Evolutionary conservation across 169 alveolate genomes (phyloP).

Genomic region (Cryptosporidium meleagridis): DNA sequence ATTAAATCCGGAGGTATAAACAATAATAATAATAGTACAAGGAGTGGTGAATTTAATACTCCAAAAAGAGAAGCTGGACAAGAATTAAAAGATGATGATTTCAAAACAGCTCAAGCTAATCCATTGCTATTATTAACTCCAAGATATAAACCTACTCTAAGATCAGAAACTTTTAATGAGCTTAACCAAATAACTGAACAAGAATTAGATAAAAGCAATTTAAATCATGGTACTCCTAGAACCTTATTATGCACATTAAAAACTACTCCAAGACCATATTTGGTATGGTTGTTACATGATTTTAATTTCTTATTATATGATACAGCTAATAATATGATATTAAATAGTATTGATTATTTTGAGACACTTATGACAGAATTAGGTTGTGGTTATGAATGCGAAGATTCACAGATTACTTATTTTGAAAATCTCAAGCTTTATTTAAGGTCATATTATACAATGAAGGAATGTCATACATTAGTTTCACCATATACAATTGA

Average conservation of each 20-base stretch:
- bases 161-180: constrained; percentile 24
- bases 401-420: constrained; percentile 21
- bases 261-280: constrained; percentile 66
- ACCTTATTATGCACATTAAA: constrained; percentile 47
- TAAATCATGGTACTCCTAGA: constrained; percentile 5
- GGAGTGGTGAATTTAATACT: background rate
- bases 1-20: background rate
- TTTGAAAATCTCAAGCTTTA: constrained; percentile 48
- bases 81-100: background rate
- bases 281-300: constrained; percentile 59
- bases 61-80: background rate
- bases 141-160: constrained; percentile 58
- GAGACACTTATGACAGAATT: constrained; percentile 66
- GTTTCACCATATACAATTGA: constrained; percentile 47
- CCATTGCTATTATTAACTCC: constrained; percentile 60
- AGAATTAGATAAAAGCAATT: background rate
- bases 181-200: background rate
- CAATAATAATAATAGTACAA: background rate
- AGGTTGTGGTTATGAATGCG: constrained; percentile 69
- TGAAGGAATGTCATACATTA: constrained; percentile 70
- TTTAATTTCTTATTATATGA: constrained; percentile 64
- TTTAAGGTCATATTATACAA: constrained; percentile 43
- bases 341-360: constrained; percentile 62
- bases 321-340: constrained; percentile 38
- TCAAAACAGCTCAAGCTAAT: constrained; percentile 15